Conservation (phyloP, 768 basidiomycete species). For the Serendipita vermifera region DNA sequence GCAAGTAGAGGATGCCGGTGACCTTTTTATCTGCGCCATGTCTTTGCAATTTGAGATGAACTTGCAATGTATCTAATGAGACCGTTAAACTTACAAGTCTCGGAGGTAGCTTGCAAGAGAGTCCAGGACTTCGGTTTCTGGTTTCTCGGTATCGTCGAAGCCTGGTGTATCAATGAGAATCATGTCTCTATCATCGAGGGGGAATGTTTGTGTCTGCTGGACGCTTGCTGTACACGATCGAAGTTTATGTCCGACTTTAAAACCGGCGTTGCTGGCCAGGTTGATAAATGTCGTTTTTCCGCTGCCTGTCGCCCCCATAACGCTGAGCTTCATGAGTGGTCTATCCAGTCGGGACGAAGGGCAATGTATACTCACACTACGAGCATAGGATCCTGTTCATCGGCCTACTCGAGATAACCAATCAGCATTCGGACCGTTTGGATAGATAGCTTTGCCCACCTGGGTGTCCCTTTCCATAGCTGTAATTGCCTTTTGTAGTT, state of each 20-base stretch:
- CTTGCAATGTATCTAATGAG: too few species aligned
- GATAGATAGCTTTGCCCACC: too few species aligned
- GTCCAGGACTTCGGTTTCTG: constrained; percentile 19
- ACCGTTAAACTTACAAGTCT: constrained; percentile 5
- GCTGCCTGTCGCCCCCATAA: neutral
- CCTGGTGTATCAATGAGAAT: constrained; percentile 20
- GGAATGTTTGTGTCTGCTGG: neutral
- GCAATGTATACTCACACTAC: too few species aligned
- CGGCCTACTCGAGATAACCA: too few species aligned
- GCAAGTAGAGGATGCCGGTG: constrained; percentile 10
- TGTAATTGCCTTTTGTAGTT: too few species aligned
- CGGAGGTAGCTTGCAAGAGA: constrained; percentile 14
- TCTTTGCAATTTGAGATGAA: too few species aligned
- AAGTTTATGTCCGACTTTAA: neutral
- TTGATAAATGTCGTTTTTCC: constrained; percentile 2
- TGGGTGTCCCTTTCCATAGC: too few species aligned
- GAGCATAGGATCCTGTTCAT: too few species aligned
- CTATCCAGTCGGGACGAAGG: too few species aligned
- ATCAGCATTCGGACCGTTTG: too few species aligned
- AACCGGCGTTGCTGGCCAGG: neutral
- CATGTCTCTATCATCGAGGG: constrained; percentile 8
- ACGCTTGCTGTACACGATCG: neutral
- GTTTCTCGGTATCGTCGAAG: constrained; percentile 19
- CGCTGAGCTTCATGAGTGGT: neutral
- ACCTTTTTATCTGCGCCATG: constrained; percentile 15